Base-by-base conservation (phyloP, 2,329 filamentous ascomycete genomes). In the Aspergillus melleus region DNA sequence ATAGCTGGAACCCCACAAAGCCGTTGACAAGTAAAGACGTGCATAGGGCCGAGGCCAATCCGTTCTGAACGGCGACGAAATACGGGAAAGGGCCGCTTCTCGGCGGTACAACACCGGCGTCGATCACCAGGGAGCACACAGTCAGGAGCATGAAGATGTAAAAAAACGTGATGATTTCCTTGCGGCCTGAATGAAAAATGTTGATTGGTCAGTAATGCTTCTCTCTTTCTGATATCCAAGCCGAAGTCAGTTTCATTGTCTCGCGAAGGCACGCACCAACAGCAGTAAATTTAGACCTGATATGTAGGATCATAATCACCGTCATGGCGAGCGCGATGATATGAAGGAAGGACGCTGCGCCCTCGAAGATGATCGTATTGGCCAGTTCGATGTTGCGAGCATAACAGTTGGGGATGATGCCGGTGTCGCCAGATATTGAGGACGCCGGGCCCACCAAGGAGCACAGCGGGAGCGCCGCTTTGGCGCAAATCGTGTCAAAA, bases 291-390 rank as follows among this genome's bases (percentile, higher is more conserved):
- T 99, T 99, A 70, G 91, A 94, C 69, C 95, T 87, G 64, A 99
- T 91, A 77, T 99, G 95, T 65, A 99, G 83, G 63, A 99, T 92
- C 95, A 99, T 99, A 71, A 96, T 89, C 9, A 94, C 90, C 4
- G 92, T 96, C 94, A 99, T 97, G 68, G 88, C 81, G 61, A 99
- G 82, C 14, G 94, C 91, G 59, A 90, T 81, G 67, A 99, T 98
- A 77, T 99, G 95, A 80, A 95, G 91, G 72, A 94, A 92, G 63
- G 91, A 91, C 22, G 92, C 88, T 29, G 93, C 95, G 72, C 89
- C 91, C 79, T 98, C 88, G 76, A 99, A 99, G 72, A 99, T 99
- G 80, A 98, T 94, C 46, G 95, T 99, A 80, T 99, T 99, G 68
- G 93, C 95, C 67, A 98, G 79, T 78, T 97, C 93, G 76, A 99